phyloP scores from a whole-genome alignment of 306 rosid species.

The Ormosia emarginata region DNA sequence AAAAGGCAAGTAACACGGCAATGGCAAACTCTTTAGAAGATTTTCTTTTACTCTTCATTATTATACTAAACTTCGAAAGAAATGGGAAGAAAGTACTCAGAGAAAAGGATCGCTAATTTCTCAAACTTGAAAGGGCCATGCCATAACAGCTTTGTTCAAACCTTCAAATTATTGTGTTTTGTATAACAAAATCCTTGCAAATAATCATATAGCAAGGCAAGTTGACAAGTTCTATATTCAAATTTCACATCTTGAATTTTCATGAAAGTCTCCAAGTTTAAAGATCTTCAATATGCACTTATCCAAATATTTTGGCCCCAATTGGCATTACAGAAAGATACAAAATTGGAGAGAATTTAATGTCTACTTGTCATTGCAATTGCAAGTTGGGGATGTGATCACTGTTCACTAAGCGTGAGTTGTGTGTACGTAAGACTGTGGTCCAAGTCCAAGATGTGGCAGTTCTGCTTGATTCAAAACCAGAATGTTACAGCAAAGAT shows the following conservation, averaged over 20 bases:
- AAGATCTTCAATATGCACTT: not conserved
- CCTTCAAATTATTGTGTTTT: not conserved
- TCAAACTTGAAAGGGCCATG: not conserved
- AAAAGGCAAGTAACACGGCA: not conserved
- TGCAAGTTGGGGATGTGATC: conserved; percentile 16
- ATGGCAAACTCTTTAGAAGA: not conserved
- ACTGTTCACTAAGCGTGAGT: conserved; percentile 4
- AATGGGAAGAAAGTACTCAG: not conserved
- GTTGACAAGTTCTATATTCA: not conserved
- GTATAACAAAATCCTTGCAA: not conserved
- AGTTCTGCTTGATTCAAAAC: conserved; percentile 21
- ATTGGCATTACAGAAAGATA: not conserved
- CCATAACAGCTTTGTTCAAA: not conserved
- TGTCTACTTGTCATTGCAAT: not conserved
- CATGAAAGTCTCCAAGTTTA: not conserved
- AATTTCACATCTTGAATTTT: not conserved
- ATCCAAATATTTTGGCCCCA: not conserved
- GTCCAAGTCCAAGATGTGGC: conserved; percentile 30
- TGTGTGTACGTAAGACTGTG: not conserved
- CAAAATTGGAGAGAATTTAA: not conserved
- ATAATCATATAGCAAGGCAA: not conserved
- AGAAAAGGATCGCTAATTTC: not conserved
- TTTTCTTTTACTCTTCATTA: too few species aligned
- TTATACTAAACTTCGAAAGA: not conserved
- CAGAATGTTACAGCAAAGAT: conserved; percentile 38